Conservation (phyloP, 148 eudicot genomes). For the Linanthus parryae region DNA sequence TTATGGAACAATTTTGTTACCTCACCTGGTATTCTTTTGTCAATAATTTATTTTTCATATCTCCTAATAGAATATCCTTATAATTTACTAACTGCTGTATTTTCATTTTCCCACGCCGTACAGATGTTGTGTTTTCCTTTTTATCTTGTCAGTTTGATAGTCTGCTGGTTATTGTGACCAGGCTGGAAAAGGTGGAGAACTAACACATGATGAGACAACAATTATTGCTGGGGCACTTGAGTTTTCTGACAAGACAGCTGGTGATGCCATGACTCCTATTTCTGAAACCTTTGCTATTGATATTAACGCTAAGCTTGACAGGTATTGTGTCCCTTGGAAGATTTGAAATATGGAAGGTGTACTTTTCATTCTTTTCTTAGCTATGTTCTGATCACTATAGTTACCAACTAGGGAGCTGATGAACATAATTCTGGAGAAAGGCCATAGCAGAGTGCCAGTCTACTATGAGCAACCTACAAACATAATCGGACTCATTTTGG, state of each 20-base stretch:
- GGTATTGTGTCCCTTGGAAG: conserved; percentile 30
- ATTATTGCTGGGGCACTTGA: conserved; percentile 91
- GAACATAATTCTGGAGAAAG: conserved; percentile 67
- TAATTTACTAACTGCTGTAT: too few relatives aligned
- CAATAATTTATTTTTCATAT: too few relatives aligned
- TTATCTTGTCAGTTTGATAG: too few relatives aligned
- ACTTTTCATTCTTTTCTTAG: background rate
- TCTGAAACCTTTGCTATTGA: conserved; percentile 63
- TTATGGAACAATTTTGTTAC: too few relatives aligned
- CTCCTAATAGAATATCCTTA: too few relatives aligned
- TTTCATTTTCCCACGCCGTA: too few relatives aligned
- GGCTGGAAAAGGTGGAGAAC: conserved; percentile 96
- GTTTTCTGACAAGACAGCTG: conserved; percentile 61
- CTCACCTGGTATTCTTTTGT: too few relatives aligned
- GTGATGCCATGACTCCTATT: conserved; percentile 82
- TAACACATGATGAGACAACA: conserved; percentile 92
- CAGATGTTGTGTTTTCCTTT: too few relatives aligned
- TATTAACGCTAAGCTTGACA: conserved; percentile 65
- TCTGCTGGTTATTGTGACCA: conserved; percentile 16
- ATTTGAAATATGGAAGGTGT: background rate
- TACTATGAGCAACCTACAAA: conserved; percentile 72
- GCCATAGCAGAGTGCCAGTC: conserved; percentile 80
- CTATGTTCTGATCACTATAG: background rate
- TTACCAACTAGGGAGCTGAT: conserved; percentile 38
- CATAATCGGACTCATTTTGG: conserved; percentile 73